These are phyloP conservation scores for Capronia coronata DNA, from an alignment of 2,329 filamentous ascomycete genomes.

Conservation along the genomic window DNA sequence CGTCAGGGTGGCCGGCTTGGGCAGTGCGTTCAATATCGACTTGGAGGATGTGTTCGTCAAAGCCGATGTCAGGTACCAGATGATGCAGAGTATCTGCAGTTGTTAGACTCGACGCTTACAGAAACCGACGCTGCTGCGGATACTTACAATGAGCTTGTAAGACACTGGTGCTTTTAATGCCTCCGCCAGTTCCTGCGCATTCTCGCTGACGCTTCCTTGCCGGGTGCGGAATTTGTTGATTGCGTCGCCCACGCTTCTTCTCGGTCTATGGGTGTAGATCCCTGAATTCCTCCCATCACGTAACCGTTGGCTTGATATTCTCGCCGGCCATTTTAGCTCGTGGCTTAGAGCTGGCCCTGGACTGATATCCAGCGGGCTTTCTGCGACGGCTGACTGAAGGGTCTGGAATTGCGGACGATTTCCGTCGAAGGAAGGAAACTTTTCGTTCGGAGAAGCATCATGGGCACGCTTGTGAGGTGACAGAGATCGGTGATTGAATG, in stretches of 20 bases:
- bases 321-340: constrained; percentile 56
- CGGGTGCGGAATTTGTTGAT: constrained; percentile 72
- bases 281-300: constrained; percentile 17
- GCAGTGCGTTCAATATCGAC: constrained; percentile 85
- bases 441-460: constrained; percentile 36
- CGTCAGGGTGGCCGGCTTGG: constrained; percentile 85
- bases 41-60: constrained; percentile 97
- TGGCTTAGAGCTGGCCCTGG: constrained; percentile 29
- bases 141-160: constrained; percentile 71
- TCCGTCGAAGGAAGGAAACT: constrained; percentile 39
- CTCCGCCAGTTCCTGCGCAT: constrained; percentile 87
- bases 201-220: constrained; percentile 81
- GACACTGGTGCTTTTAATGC: constrained; percentile 86
- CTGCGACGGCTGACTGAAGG: constrained; percentile 21
- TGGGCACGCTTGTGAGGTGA: constrained; percentile 20
- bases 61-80: constrained; percentile 94
- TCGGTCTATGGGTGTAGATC: constrained; percentile 53
- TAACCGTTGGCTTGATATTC: constrained; percentile 45
- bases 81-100: constrained; percentile 66
- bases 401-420: constrained; percentile 27
- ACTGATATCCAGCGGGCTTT: constrained; percentile 28
- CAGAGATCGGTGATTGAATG: constrained; percentile 22
- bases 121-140: background rate
- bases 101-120: constrained; percentile 23
- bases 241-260: constrained; percentile 87